Percentiles rank a stretch among this genome's conserved stretches.
Conservation (phyloP, 2,329 filamentous ascomycete genomes). For the Penicillium sp. region DNA sequence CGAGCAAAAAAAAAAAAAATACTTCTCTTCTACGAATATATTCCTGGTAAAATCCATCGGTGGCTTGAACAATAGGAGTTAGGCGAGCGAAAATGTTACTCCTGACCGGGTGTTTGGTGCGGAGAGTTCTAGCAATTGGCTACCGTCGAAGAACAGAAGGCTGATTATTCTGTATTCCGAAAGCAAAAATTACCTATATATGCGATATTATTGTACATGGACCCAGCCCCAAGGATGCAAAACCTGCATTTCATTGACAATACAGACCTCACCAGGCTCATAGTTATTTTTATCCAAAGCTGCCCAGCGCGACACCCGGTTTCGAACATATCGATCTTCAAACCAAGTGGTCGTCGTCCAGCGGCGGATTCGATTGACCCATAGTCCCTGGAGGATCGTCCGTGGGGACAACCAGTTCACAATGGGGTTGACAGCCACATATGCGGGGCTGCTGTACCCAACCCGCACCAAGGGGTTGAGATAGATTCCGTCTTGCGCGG, state of each 20-base stretch:
- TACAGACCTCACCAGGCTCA: conserved; percentile 18
- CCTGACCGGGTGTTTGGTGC: too few relatives aligned
- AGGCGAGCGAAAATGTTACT: too few relatives aligned
- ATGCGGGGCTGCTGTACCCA: conserved; percentile 33
- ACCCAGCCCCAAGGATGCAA: conserved; percentile 21
- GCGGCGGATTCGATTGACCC: conserved; percentile 56
- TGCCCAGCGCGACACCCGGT: conserved; percentile 40
- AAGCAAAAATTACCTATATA: not conserved
- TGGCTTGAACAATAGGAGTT: too few relatives aligned
- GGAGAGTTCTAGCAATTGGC: too few relatives aligned
- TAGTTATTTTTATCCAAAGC: conserved; percentile 6
- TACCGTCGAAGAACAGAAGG: too few relatives aligned
- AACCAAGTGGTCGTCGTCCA: conserved; percentile 41
- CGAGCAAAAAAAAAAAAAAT: too few relatives aligned
- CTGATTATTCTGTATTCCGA: too few relatives aligned
- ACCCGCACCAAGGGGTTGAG: conserved; percentile 43
- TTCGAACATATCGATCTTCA: conserved; percentile 27
- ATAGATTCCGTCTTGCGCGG: conserved; percentile 33
- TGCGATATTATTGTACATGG: conserved; percentile 14
- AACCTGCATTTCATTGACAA: conserved; percentile 27
- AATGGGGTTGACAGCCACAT: conserved; percentile 22
- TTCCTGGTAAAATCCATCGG: too few relatives aligned
- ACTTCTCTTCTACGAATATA: too few relatives aligned
- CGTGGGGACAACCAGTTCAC: conserved; percentile 49
- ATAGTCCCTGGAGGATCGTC: conserved; percentile 55